These are phyloP conservation scores for Pleodorina starrii DNA, from an alignment of 139 green algal species.

Conservation along the genomic window DNA sequence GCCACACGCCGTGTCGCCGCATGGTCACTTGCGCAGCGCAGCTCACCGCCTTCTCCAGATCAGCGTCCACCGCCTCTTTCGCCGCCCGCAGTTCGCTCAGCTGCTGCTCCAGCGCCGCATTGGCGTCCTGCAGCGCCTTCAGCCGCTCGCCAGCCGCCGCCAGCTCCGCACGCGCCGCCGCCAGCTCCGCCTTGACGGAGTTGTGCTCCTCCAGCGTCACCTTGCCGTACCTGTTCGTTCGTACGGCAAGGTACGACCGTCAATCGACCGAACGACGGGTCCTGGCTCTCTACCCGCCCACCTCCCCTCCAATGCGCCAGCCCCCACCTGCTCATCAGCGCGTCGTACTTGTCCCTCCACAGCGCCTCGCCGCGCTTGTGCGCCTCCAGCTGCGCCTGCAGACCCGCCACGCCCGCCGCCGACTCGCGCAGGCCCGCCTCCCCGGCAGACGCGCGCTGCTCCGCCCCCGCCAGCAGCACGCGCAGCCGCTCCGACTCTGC, in stretches of 20 bases:
- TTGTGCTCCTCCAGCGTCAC: constrained; percentile 62
- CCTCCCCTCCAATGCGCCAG: no score
- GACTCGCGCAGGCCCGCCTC: not conserved
- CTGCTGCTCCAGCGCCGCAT: not conserved
- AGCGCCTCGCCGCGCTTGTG: constrained; percentile 49
- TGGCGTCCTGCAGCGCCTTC: not conserved
- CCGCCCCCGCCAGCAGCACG: not conserved
- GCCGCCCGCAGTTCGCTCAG: not conserved
- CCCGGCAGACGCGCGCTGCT: not conserved
- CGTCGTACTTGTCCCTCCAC: constrained; percentile 57
- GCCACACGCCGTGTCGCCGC: no score
- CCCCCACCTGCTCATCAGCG: constrained; percentile 52
- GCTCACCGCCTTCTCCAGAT: constrained; percentile 34
- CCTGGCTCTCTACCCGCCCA: no score
- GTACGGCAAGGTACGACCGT: not conserved
- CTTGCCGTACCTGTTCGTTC: constrained; percentile 53
- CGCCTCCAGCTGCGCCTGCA: constrained; percentile 28
- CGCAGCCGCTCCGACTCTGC: constrained; percentile 18
- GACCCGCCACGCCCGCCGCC: not conserved
- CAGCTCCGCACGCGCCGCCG: constrained; percentile 29
- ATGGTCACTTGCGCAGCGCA: no score
- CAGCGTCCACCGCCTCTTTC: constrained; percentile 1
- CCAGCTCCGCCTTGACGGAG: constrained; percentile 42
- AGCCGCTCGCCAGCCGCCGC: constrained; percentile 5
- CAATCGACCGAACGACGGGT: no score